Conservation (phyloP, 2,329 filamentous ascomycete species). For the Zymoseptoria ardabiliae region DNA sequence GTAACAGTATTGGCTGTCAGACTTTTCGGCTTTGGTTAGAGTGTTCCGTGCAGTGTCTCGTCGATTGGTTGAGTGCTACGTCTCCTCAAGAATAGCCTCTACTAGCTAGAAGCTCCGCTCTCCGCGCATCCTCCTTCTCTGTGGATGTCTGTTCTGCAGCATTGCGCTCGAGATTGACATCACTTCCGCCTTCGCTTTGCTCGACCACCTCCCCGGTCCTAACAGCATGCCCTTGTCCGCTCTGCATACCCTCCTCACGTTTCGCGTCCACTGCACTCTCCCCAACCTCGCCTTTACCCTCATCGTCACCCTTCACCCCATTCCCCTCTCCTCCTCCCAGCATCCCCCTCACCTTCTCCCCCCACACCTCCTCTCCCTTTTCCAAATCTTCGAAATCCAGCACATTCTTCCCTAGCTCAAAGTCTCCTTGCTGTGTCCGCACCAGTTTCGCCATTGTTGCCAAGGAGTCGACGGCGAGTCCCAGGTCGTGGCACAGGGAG, state of each 20-base stretch:
- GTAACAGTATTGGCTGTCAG: background rate
- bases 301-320: background rate
- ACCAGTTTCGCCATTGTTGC: conserved; percentile 80
- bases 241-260: background rate
- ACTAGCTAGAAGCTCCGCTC: background rate
- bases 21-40: background rate
- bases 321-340: conserved; percentile 35
- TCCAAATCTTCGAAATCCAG: conserved; percentile 71
- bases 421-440: conserved; percentile 74
- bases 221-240: background rate
- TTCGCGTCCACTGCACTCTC: background rate
- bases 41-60: background rate
- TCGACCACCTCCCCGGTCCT: background rate
- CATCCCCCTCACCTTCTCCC: conserved; percentile 57
- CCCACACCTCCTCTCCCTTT: conserved; percentile 75
- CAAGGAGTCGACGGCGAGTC: conserved; percentile 69
- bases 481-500: conserved; percentile 86
- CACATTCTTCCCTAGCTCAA: conserved; percentile 65
- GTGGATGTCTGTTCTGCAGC: background rate
- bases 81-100: background rate
- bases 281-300: background rate
- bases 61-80: background rate
- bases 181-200: background rate
- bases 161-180: background rate
- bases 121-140: background rate